These are phyloP conservation scores for Mrakia hoshinonis DNA, from an alignment of 768 basidiomycete species.

Conservation along the genomic window DNA sequence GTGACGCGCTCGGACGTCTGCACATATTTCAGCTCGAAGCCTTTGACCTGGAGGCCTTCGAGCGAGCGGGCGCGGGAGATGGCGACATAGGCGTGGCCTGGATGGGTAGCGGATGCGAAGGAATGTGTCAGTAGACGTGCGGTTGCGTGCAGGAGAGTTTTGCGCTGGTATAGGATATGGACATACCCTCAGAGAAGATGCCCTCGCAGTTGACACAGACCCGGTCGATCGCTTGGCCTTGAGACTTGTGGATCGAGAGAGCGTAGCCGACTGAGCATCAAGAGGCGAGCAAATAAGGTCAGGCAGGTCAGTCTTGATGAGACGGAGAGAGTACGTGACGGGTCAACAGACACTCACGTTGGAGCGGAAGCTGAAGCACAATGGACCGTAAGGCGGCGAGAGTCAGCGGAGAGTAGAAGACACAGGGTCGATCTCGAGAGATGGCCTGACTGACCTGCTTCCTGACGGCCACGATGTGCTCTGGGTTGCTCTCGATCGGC, in stretches of 20 bases:
- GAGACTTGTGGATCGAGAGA: constrained; percentile 90
- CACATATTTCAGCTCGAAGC: neutral
- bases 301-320: neutral
- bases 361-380: neutral
- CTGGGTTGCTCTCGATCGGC: neutral
- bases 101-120: constrained; percentile 65
- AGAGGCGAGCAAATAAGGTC: no score
- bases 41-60: neutral
- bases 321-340: no score
- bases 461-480: neutral
- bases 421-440: neutral
- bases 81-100: constrained; percentile 24
- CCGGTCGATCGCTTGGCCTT: constrained; percentile 60
- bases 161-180: no score
- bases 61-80: constrained; percentile 7
- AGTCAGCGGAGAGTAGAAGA: neutral
- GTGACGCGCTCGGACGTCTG: neutral
- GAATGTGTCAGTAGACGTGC: no score
- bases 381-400: no score
- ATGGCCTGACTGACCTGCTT: constrained; percentile 2
- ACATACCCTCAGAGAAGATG: neutral
- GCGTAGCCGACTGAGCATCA: constrained; percentile 63
- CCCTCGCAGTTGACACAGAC: neutral
- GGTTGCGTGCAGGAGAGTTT: no score
- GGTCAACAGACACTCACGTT: no score